A percentile compares a stretch with the other conserved stretches of the same genome.
phyloP scores from a whole-genome alignment of 495 filamentous ascomycete genomes.

The Ascobolus immersus region DNA sequence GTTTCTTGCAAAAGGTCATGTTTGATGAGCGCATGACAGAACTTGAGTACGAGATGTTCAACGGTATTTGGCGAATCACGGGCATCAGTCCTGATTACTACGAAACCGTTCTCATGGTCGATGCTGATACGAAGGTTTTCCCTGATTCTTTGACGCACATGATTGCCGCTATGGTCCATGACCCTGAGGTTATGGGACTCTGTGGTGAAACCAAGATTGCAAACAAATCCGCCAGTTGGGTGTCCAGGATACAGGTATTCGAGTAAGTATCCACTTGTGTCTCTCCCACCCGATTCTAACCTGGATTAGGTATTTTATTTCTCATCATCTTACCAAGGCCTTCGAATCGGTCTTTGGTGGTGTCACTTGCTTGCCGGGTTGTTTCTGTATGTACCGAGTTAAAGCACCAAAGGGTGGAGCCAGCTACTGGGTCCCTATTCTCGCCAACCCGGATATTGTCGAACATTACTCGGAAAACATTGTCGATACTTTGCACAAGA shows the following conservation, averaged over 20 bases:
- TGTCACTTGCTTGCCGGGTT: slow-evolving; percentile 95
- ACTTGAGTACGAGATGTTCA: slow-evolving; percentile 99
- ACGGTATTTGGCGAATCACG: slow-evolving; percentile 93
- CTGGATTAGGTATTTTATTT: slow-evolving; percentile 59
- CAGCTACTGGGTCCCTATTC: slow-evolving; percentile 98
- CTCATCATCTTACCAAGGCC: slow-evolving; percentile 83
- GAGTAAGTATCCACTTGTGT: slow-evolving; percentile 34
- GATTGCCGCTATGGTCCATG: slow-evolving; percentile 96
- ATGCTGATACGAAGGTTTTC: slow-evolving; percentile 97
- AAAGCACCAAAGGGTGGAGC: slow-evolving; percentile 95
- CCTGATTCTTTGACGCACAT: slow-evolving; percentile 95
- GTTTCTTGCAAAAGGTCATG: slow-evolving; percentile 99
- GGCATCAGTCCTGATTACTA: slow-evolving; percentile 96
- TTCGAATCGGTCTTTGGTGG: slow-evolving; percentile 98
- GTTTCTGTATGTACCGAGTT: slow-evolving; percentile 99
- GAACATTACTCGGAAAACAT: slow-evolving; percentile 99
- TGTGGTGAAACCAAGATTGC: slow-evolving; percentile 99
- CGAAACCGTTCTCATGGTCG: slow-evolving; percentile 92
- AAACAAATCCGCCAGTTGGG: slow-evolving; percentile 86
- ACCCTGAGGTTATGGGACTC: slow-evolving; percentile 96
- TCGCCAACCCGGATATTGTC: slow-evolving; percentile 94
- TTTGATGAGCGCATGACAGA: slow-evolving; percentile 99
- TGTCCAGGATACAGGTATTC: slow-evolving; percentile 98
- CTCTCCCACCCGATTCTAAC: slow-evolving; percentile 2
- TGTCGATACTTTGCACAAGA: slow-evolving; percentile 95